Evolutionary conservation across 129 eudicot species (phyloP).

Genomic region (Pittosporum tobira): DNA sequence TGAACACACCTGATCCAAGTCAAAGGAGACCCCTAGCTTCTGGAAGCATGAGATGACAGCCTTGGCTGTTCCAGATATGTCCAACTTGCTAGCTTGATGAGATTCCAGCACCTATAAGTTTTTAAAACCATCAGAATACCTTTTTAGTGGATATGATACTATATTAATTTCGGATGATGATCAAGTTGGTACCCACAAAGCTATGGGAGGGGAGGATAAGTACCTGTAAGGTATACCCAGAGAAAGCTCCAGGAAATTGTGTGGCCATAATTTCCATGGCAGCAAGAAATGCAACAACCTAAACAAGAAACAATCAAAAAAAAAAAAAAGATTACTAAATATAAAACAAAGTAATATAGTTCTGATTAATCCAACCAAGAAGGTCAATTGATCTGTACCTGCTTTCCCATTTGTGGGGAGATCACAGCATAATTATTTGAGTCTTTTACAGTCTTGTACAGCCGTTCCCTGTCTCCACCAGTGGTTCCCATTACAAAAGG

Average conservation of each 20-base stretch:
- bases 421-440: constrained; percentile 77
- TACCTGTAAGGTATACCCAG: constrained; percentile 74
- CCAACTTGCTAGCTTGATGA: constrained; percentile 80
- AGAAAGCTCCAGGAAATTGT: constrained; percentile 91
- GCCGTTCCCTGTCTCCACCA: constrained; percentile 83
- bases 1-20: constrained; percentile 48
- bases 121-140: constrained; percentile 1
- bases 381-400: constrained; percentile 30
- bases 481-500: constrained; percentile 97
- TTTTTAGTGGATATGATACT: neutral
- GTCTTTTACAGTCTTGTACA: constrained; percentile 68
- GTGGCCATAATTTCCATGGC: constrained; percentile 89
- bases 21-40: constrained; percentile 75
- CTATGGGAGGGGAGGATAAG: constrained; percentile 2
- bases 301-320: constrained; percentile 17
- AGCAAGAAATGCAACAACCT: constrained; percentile 96
- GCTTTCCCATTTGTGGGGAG: constrained; percentile 97
- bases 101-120: constrained; percentile 67
- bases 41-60: constrained; percentile 90
- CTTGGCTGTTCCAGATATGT: constrained; percentile 87
- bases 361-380: neutral
- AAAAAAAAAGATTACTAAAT: neutral
- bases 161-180: neutral
- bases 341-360: neutral
- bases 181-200: neutral